These are phyloP conservation scores for Rickenella mellea DNA, from an alignment of 768 basidiomycete genomes.

Conservation along the genomic window DNA sequence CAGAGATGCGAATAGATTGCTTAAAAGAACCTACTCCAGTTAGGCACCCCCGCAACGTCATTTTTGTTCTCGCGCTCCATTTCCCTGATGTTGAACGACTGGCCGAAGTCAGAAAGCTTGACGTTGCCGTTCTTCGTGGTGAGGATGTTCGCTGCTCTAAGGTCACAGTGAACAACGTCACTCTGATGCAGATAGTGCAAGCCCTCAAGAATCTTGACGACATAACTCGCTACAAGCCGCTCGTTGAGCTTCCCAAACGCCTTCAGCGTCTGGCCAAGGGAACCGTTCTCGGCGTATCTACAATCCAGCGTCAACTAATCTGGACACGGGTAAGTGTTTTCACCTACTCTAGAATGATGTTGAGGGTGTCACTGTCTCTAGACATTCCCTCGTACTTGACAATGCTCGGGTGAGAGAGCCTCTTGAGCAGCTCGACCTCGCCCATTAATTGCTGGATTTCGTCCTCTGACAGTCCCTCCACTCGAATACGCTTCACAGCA, in stretches of 20 bases:
- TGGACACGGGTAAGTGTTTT: slow-evolving; percentile 8
- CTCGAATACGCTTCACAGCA: slow-evolving; percentile 93
- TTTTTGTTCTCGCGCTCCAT: slow-evolving; percentile 74
- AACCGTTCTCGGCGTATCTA: slow-evolving; percentile 95
- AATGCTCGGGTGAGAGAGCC: slow-evolving; percentile 87
- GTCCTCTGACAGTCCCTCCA: slow-evolving; percentile 84
- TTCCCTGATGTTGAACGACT: slow-evolving; percentile 89
- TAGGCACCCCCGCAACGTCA: slow-evolving; percentile 88
- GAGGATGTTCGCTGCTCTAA: slow-evolving; percentile 98
- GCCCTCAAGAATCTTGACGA: slow-evolving; percentile 94
- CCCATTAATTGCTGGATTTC: slow-evolving; percentile 88
- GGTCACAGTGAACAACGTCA: slow-evolving; percentile 93
- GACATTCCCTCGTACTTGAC: slow-evolving; percentile 98
- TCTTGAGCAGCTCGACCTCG: slow-evolving; percentile 89
- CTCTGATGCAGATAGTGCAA: slow-evolving; percentile 85
- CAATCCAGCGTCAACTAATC: slow-evolving; percentile 4
- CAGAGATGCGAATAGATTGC: too few relatives aligned
- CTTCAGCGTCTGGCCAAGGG: slow-evolving; percentile 85
- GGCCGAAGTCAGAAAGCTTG: slow-evolving; percentile 95
- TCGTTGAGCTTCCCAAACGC: slow-evolving; percentile 94
- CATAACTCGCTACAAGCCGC: slow-evolving; percentile 82
- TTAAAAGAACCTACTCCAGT: slow-evolving; percentile 63
- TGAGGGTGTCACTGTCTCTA: slow-evolving; percentile 78
- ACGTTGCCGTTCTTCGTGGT: slow-evolving; percentile 97
- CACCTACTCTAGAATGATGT: slow-evolving; percentile 88